Evolutionary conservation across 2,329 filamentous ascomycete genomes (phyloP).

Genomic region (Sarocladiaceae sp.): DNA sequence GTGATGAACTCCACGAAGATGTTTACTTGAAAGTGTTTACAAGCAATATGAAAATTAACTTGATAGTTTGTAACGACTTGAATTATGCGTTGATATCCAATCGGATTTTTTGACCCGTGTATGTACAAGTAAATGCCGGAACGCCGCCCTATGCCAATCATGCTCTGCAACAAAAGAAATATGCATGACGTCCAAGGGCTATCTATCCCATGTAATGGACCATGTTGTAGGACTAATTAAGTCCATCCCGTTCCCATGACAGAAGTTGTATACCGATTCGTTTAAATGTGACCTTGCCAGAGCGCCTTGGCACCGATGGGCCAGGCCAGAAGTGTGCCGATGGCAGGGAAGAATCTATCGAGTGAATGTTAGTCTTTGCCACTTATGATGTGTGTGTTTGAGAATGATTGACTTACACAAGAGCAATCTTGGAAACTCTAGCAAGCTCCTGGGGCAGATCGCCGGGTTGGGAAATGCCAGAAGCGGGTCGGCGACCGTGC

Average conservation of each 20-base stretch:
- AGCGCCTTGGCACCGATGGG: slow-evolving; percentile 1
- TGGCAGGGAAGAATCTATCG: slow-evolving; percentile 8
- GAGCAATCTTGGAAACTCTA: slow-evolving; percentile 6
- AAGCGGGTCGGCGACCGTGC: not conserved
- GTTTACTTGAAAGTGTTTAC: too few relatives aligned
- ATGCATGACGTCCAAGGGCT: not conserved
- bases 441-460: slow-evolving; percentile 4
- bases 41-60: too few relatives aligned
- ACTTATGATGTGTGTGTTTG: not conserved
- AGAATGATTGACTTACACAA: not conserved
- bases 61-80: too few relatives aligned
- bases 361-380: not conserved
- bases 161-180: not conserved
- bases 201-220: not conserved
- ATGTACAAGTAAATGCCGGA: not conserved
- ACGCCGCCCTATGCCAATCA: not conserved
- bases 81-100: not conserved
- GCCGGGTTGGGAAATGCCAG: not conserved
- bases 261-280: not conserved
- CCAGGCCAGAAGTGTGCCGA: slow-evolving; percentile 7
- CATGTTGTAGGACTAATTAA: not conserved
- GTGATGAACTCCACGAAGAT: too few relatives aligned
- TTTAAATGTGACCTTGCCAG: slow-evolving; percentile 3
- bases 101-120: not conserved
- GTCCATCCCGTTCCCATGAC: not conserved